Evolutionary conservation across 2,329 filamentous ascomycete species (phyloP).

Genomic region (Akanthomyces muscarius): DNA sequence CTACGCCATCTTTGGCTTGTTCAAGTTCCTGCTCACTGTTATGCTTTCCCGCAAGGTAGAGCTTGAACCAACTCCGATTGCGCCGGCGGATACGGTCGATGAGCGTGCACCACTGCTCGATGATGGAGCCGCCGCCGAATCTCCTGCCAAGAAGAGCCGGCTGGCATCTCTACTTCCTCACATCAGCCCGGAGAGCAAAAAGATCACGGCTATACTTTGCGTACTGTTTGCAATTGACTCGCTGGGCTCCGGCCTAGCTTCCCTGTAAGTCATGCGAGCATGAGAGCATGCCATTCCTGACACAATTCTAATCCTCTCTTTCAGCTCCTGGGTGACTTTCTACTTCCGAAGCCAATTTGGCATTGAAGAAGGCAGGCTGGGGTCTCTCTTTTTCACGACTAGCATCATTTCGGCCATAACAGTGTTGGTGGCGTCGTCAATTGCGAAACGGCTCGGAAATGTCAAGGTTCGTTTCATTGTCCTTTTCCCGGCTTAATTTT

Average conservation of each 20-base stretch:
- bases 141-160: conserved; percentile 12
- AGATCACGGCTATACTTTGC: conserved; percentile 58
- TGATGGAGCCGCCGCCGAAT: neutral
- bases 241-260: conserved; percentile 66
- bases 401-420: conserved; percentile 49
- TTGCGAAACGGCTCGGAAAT: conserved; percentile 55
- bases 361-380: conserved; percentile 47
- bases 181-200: conserved; percentile 53
- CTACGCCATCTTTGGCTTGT: conserved; percentile 53
- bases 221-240: conserved; percentile 65
- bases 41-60: conserved; percentile 46
- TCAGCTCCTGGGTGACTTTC: conserved; percentile 53
- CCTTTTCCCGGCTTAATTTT: neutral
- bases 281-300: no score
- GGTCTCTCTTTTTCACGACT: conserved; percentile 52
- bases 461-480: conserved; percentile 51
- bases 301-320: neutral
- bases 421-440: conserved; percentile 49
- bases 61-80: conserved; percentile 24
- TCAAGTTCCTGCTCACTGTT: conserved; percentile 53
- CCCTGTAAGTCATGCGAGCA: conserved; percentile 45
- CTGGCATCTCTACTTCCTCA: conserved; percentile 43
- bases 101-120: conserved; percentile 27
- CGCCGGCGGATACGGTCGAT: neutral
- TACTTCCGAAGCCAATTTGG: conserved; percentile 49